phyloP scores from a whole-genome alignment of 2,329 filamentous ascomycete genomes.

The Biscogniauxia marginata region DNA sequence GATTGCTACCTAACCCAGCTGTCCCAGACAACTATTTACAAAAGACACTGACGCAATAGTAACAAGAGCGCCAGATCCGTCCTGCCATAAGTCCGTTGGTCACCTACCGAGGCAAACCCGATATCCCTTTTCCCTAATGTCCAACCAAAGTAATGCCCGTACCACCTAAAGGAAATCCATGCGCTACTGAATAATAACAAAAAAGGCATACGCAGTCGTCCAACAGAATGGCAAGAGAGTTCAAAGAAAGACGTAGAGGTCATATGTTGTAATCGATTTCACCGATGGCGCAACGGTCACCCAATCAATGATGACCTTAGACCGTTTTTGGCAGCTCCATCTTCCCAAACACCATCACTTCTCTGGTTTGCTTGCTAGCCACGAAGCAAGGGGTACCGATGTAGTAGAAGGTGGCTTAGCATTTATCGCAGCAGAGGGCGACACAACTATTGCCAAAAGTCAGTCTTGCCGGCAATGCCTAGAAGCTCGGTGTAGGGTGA shows the following conservation, averaged over 20 bases:
- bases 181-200: neutral
- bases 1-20: neutral
- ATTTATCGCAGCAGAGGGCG: neutral
- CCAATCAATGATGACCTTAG: neutral
- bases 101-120: neutral
- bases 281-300: neutral
- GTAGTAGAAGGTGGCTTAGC: neutral
- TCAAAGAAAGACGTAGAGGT: neutral
- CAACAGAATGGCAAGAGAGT: neutral
- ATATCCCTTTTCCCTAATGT: neutral
- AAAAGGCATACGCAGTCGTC: neutral
- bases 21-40: neutral
- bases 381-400: neutral
- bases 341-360: neutral
- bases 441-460: neutral
- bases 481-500: neutral
- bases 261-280: neutral
- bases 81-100: neutral
- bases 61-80: neutral
- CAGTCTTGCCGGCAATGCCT: neutral
- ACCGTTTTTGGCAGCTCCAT: neutral
- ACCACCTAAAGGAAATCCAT: neutral
- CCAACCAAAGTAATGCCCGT: neutral
- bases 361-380: neutral
- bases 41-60: neutral